Evolutionary conservation across 2,329 filamentous ascomycete genomes (phyloP), one percentile per base, ranked within the genome.

Genomic region (Aphanocladium album): DNA sequence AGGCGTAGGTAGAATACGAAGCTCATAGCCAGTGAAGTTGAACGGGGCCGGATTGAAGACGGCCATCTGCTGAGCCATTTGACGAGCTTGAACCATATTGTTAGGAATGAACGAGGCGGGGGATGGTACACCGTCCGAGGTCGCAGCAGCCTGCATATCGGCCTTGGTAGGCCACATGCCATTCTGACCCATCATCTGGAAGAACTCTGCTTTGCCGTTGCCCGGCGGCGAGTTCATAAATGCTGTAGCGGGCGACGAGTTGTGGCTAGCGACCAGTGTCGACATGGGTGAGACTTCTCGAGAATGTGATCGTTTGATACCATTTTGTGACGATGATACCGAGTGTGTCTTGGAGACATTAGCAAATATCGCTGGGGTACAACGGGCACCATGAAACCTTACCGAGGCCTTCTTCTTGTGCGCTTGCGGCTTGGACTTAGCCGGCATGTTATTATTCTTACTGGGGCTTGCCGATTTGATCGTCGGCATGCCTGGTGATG

Each of bases 1-100:
- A 5, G 88, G 88, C 3, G 85, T 89, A 5, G 86, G 85, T 64
- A 87, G 81, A 47, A 90, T 84, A 14, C 81, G 83, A 43, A 90
- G 72, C 55, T 76, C 74, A 55, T 74, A 80, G 19, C 67, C 67
- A 19, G 66, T 69, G 49, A 73, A 75, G 41, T 66, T 71, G 50
- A 70, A 74, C 12, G 67, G 61, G 23, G 64, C 58, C 7, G 65
- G 60, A 23, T 65, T 64, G 46, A 68, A 63, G 49, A 69, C 65
- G 23, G 70, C 60, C 61, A 72, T 65, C 21, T 71, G 71, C 53
- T 70, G 69, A 25, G 72, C 72, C 27, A 74, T 67, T 6, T 72
- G 65, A 60, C 70, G 67, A 39, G 65, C 62, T 47, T 72, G 72
- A 43, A 65, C 64, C 63, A 68, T 67, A 49, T 62, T 63, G 62